Evolutionary conservation across 305 asterid genomes (phyloP).

Genomic region (Solanum hybrid): DNA sequence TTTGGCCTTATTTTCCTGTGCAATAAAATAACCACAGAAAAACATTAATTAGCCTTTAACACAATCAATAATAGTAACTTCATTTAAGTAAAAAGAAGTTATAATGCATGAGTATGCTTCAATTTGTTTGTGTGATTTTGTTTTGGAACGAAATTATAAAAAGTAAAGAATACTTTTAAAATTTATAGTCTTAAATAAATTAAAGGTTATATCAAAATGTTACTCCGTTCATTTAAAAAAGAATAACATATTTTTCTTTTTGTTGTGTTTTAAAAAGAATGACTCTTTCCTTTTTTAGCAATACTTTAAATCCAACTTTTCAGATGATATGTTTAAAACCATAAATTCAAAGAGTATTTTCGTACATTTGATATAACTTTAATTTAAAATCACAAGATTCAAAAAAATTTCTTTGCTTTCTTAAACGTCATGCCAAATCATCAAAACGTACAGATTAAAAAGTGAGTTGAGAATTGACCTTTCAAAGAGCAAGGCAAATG

Average conservation of each 20-base stretch:
- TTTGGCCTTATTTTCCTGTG: conserved; percentile 64
- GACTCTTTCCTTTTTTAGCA: neutral
- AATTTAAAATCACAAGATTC: no score
- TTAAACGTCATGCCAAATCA: neutral
- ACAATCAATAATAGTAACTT: neutral
- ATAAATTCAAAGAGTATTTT: no score
- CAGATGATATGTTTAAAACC: neutral
- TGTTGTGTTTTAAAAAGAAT: neutral
- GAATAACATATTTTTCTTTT: no score
- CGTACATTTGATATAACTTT: no score
- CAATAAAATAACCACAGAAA: neutral
- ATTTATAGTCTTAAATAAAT: no score
- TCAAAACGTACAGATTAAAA: no score
- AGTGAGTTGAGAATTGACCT: conserved; percentile 25
- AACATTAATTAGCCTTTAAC: neutral
- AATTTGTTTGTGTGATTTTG: neutral
- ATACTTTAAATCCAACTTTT: no score
- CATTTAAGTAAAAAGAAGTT: neutral
- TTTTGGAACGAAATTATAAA: neutral
- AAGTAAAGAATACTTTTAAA: neutral
- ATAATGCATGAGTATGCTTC: neutral
- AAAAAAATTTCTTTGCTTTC: no score
- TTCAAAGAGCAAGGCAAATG: conserved; percentile 53
- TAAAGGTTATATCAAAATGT: neutral
- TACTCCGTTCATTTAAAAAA: neutral